These are phyloP conservation scores for Xylaria sp. DNA, from an alignment of 2,329 filamentous ascomycete species.

Conservation along the genomic window DNA sequence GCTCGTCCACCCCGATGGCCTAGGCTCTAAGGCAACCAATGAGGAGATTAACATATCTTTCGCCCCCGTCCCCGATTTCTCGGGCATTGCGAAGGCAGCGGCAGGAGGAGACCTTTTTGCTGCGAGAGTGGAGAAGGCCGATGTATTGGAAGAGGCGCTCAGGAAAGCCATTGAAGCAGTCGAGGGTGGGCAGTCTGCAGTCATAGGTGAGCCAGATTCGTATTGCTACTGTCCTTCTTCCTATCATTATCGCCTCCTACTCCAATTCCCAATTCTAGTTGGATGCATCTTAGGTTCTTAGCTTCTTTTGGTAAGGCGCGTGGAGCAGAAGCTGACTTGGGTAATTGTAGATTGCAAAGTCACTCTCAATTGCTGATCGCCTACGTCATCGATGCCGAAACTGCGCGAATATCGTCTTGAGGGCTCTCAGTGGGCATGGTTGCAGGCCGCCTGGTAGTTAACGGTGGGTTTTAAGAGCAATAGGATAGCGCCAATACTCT, in stretches of 20 bases:
- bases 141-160: conserved; percentile 60
- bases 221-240: conserved; percentile 40
- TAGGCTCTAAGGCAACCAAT: conserved; percentile 65
- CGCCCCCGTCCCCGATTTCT: conserved; percentile 67
- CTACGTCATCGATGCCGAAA: not conserved
- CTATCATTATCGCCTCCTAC: not conserved
- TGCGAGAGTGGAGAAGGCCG: conserved; percentile 59
- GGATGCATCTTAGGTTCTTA: not conserved
- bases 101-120: conserved; percentile 65
- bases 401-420: not conserved
- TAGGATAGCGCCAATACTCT: not conserved
- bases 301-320: not conserved
- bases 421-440: not conserved
- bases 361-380: conserved; percentile 27
- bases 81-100: conserved; percentile 70
- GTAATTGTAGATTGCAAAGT: conserved; percentile 37
- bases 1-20: conserved; percentile 68
- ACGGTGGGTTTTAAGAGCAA: not conserved
- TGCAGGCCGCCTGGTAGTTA: not conserved
- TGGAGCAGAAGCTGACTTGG: conserved; percentile 15
- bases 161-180: conserved; percentile 63
- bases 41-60: conserved; percentile 73
- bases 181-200: conserved; percentile 62
- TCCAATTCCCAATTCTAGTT: not conserved
- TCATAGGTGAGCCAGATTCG: conserved; percentile 62